Evolutionary conservation across 2,329 filamentous ascomycete species (phyloP).

Genomic region (Fusarium citri): DNA sequence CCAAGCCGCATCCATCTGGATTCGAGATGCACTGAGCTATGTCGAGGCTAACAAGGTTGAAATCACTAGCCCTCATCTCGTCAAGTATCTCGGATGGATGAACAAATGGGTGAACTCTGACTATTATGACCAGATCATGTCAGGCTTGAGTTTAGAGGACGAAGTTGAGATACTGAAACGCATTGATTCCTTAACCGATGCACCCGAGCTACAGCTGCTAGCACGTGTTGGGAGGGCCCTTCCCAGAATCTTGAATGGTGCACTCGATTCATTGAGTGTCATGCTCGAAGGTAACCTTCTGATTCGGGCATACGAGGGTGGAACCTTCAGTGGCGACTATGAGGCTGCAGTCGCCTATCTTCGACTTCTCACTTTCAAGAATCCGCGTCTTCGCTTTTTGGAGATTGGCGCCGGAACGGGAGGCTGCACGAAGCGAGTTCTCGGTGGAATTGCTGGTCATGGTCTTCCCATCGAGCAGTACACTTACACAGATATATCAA

Average conservation of each 20-base stretch:
- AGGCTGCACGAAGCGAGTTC: constrained; percentile 11
- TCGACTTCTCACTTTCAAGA: constrained; percentile 12
- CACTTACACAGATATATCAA: constrained; percentile 9
- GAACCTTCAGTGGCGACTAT: constrained; percentile 11
- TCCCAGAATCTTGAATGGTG: not conserved
- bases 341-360: constrained; percentile 14
- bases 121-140: constrained; percentile 6
- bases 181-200: not conserved
- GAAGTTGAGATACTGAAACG: not conserved
- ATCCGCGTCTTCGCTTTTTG: constrained; percentile 1
- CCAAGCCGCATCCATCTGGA: constrained; percentile 13
- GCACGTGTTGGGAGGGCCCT: constrained; percentile 5
- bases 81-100: constrained; percentile 17
- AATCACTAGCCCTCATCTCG: constrained; percentile 3
- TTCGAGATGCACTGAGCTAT: not conserved
- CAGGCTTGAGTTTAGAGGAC: not conserved
- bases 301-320: constrained; percentile 5
- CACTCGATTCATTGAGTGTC: not conserved
- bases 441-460: not conserved
- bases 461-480: constrained; percentile 5
- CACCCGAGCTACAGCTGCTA: constrained; percentile 3
- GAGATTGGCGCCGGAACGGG: constrained; percentile 7
- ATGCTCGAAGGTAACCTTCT: constrained; percentile 3
- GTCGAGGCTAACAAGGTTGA: constrained; percentile 4
- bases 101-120: constrained; percentile 9